Conservation (phyloP, 2,329 filamentous ascomycete species). For the Beauveria sp. region DNA sequence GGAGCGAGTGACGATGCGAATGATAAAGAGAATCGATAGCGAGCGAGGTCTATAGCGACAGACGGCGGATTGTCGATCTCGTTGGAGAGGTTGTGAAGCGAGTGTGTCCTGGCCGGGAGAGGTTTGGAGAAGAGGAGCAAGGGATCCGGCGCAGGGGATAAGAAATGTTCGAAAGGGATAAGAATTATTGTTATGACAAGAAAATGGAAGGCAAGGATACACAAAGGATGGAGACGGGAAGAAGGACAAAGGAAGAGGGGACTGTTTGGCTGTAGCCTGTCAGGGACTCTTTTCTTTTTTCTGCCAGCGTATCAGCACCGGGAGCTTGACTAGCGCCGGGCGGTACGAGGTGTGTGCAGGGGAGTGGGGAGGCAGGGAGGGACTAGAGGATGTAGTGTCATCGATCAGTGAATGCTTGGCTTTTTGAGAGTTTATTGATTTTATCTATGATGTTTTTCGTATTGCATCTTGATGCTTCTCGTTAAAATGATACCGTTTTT, state of each 20-base stretch:
- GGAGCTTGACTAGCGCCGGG: not conserved
- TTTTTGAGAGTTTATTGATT: too few relatives aligned
- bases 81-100: slow-evolving; percentile 1
- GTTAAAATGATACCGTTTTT: too few relatives aligned
- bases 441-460: too few relatives aligned
- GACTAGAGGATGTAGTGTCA: not conserved
- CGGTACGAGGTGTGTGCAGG: not conserved
- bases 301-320: not conserved
- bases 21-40: not conserved
- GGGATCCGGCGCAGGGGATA: slow-evolving; percentile 14
- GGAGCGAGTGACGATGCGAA: not conserved
- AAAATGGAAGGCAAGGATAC: slow-evolving; percentile 4
- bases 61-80: not conserved
- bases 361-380: not conserved
- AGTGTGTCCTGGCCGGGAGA: slow-evolving; percentile 3
- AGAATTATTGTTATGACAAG: slow-evolving; percentile 8
- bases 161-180: slow-evolving; percentile 13
- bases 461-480: too few relatives aligned
- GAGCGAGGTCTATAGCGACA: not conserved
- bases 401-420: not conserved
- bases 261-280: not conserved
- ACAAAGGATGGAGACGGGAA: not conserved
- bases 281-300: not conserved
- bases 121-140: slow-evolving; percentile 2
- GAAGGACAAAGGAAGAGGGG: slow-evolving; percentile 8